These are phyloP conservation scores for Senecio squalidus DNA, from an alignment of 140 eudicot species.

Conservation along the genomic window DNA sequence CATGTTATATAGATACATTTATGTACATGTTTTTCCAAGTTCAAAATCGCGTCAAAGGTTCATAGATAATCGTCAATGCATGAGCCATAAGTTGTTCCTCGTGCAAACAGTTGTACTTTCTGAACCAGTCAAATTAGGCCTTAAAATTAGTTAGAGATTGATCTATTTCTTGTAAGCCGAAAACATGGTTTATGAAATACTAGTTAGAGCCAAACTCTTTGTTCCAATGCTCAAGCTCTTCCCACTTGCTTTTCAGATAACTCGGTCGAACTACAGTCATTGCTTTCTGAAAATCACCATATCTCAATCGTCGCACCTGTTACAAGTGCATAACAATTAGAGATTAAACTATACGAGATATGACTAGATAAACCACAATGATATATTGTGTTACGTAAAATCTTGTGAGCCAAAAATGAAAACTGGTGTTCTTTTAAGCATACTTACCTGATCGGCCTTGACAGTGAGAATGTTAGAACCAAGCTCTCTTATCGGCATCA, in stretches of 20 bases:
- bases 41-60: too few species aligned
- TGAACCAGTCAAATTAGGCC: too few species aligned
- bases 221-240: constrained; percentile 93
- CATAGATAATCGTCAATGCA: too few species aligned
- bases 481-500: constrained; percentile 99
- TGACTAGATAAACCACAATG: background rate
- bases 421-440: background rate
- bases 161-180: constrained; percentile 3
- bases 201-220: constrained; percentile 81
- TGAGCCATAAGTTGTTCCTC: too few species aligned
- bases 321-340: background rate
- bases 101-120: too few species aligned
- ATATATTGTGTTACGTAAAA: background rate
- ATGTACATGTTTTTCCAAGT: too few species aligned
- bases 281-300: constrained; percentile 79
- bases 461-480: constrained; percentile 83
- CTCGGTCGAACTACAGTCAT: constrained; percentile 95
- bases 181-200: background rate
- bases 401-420: background rate
- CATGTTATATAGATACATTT: too few species aligned
- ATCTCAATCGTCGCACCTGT: constrained; percentile 71
- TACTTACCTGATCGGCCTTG: constrained; percentile 72
- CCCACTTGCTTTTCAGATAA: constrained; percentile 80
- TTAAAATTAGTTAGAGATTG: background rate
- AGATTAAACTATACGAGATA: background rate